Evolutionary conservation across 2,329 filamentous ascomycete genomes (phyloP), one percentile per base, ranked within the genome.

Genomic region (Purpureocillium lavendulum): DNA sequence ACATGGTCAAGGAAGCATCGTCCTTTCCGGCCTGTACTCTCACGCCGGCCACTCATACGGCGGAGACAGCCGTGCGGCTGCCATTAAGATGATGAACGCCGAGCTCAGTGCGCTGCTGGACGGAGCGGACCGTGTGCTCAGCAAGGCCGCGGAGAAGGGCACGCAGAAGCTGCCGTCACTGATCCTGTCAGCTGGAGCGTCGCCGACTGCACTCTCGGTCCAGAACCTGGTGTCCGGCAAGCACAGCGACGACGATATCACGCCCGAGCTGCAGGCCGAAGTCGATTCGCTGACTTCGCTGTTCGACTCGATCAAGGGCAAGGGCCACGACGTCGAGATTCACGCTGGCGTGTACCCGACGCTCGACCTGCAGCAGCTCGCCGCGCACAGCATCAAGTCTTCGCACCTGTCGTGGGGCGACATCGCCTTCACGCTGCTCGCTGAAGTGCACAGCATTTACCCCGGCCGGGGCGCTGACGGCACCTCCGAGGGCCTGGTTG

Each of bases 341-440:
- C 85, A 89, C 55, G 84, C 84, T 0, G 84, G 84, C 24, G 82
- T 86, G 3, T 90, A 89, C 54, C 77, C 84, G 0, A 68, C 80
- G 3, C 71, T 90, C 8, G 86, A 92, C 57, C 67, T 89, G 50
- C 86, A 92, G 57, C 86, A 92, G 57, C 67, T 90, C 2, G 80
- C 84, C 1, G 86, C 84, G 0, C 76, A 82, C 50, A 80, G 83
- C 4, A 54, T 68, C 33, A 48, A 68, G 30, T 47, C 58, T 4
- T 53, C 54, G 16, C 58, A 50, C 6, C 62, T 77, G 7, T 69
- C 66, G 12, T 68, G 69, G 45, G 58, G 67, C 3, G 74, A 80
- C 49, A 70, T 90, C 24, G 84, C 75, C 1, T 61, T 88, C 26
- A 78, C 74, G 0, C 69, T 89, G 9, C 60, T 89, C n/a, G 76